phyloP scores from a whole-genome alignment of 345 rosid species.

The Syzygium aromaticum region DNA sequence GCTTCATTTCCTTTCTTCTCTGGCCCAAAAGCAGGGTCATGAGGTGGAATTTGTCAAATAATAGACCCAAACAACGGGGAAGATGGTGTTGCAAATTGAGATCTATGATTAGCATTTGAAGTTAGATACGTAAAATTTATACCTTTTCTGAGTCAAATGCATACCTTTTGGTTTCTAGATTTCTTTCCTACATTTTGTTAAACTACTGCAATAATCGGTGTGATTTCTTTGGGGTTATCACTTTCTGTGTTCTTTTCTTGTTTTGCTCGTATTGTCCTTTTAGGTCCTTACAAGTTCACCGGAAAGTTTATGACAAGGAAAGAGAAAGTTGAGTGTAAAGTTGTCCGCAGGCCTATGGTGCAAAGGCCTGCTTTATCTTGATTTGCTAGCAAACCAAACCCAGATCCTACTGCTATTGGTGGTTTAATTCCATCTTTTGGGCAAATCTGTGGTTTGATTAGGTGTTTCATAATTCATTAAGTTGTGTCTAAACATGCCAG shows the following conservation, averaged over 20 bases:
- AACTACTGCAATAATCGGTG: neutral
- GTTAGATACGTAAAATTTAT: neutral
- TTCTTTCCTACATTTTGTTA: neutral
- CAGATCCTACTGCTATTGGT: neutral
- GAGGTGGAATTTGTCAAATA: neutral
- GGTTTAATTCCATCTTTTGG: neutral
- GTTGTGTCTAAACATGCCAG: neutral
- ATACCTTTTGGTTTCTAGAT: neutral
- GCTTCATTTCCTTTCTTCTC: neutral
- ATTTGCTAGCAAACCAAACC: neutral
- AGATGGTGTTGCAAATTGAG: neutral
- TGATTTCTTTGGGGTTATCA: neutral
- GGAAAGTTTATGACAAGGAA: neutral
- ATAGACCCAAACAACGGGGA: neutral
- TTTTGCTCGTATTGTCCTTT: neutral
- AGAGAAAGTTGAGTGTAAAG: neutral
- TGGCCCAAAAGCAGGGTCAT: neutral
- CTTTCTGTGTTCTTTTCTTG: neutral
- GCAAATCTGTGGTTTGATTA: neutral
- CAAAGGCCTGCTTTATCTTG: neutral
- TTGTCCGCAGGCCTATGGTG: neutral
- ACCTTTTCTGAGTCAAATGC: neutral
- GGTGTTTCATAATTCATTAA: neutral
- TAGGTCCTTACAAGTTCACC: neutral
- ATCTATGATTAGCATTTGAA: neutral